Conservation (phyloP, 1,284 basidiomycete species). For the Papiliotrema nemorosa region DNA sequence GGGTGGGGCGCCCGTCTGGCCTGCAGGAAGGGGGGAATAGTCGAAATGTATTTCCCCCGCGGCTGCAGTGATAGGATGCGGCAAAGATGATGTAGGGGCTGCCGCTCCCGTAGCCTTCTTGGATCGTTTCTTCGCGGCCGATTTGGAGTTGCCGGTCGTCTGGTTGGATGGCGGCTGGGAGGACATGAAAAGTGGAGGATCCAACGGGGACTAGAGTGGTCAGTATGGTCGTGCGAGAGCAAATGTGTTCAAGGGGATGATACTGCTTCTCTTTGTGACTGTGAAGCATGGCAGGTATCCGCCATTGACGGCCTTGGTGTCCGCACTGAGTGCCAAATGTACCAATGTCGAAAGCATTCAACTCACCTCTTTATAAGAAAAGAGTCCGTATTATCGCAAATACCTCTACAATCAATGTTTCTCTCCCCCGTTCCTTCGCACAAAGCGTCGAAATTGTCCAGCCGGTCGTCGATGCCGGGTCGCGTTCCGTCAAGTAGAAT, state of each 20-base stretch:
- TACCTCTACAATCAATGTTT: no score
- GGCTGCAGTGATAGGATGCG: not conserved
- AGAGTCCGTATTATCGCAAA: not conserved
- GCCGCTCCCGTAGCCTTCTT: conserved; percentile 35
- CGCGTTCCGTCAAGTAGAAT: no score
- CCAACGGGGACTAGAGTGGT: conserved; percentile 2
- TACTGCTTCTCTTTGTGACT: not conserved
- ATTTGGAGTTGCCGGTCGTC: conserved; percentile 41
- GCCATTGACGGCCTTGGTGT: no score
- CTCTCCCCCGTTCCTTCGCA: no score
- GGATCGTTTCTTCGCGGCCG: conserved; percentile 46
- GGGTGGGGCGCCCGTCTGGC: not conserved
- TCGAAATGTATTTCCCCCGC: not conserved
- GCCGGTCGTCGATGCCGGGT: no score
- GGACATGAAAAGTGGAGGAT: conserved; percentile 24
- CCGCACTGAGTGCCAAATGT: no score
- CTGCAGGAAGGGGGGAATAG: not conserved
- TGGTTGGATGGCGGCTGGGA: conserved; percentile 27
- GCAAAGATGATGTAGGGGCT: no score
- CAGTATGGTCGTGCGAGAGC: not conserved
- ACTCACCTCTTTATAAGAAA: not conserved
- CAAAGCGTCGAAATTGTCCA: no score
- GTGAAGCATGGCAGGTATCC: no score
- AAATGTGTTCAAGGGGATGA: not conserved
- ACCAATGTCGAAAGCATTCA: no score